These are phyloP conservation scores for Ilyonectria robusta DNA, from an alignment of 2,329 filamentous ascomycete species.

Conservation along the genomic window DNA sequence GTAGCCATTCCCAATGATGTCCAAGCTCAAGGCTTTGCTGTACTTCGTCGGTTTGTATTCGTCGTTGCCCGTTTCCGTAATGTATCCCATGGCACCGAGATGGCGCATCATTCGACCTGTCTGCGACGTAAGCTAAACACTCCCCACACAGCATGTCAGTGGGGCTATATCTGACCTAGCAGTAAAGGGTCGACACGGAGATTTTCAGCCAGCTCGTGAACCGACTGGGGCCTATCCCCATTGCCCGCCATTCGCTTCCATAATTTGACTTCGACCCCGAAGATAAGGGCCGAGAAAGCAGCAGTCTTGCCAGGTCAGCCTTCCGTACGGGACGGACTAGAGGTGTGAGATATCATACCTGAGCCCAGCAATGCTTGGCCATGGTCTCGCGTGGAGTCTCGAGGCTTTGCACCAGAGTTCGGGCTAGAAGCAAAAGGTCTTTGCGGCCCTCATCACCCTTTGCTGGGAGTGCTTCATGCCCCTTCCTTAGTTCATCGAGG, in stretches of 20 bases:
- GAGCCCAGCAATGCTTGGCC: conserved; percentile 59
- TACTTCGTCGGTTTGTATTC: conserved; percentile 55
- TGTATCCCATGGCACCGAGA: conserved; percentile 53
- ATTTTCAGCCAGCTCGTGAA: conserved; percentile 46
- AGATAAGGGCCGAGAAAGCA: conserved; percentile 31
- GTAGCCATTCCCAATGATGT: conserved; percentile 50
- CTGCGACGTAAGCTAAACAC: not conserved
- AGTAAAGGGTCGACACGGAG: conserved; percentile 47
- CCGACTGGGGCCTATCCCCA: conserved; percentile 49
- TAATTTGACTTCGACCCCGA: conserved; percentile 52
- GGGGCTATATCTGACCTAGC: conserved; percentile 41
- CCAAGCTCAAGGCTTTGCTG: conserved; percentile 49
- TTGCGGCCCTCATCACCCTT: conserved; percentile 41
- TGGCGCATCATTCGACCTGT: conserved; percentile 52
- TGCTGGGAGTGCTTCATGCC: no score
- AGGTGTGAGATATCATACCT: conserved; percentile 44
- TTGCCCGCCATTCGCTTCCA: conserved; percentile 52
- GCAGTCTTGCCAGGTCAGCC: not conserved
- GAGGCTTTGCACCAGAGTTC: conserved; percentile 46
- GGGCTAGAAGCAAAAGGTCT: conserved; percentile 50
- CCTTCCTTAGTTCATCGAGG: no score
- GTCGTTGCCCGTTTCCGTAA: conserved; percentile 50
- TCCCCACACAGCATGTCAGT: conserved; percentile 4
- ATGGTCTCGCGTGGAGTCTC: conserved; percentile 62
- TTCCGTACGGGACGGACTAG: no score